A percentile compares a stretch with the other conserved stretches of the same genome.
phyloP scores from a whole-genome alignment of 805 yeast species.

The Ogataea saltuana region DNA sequence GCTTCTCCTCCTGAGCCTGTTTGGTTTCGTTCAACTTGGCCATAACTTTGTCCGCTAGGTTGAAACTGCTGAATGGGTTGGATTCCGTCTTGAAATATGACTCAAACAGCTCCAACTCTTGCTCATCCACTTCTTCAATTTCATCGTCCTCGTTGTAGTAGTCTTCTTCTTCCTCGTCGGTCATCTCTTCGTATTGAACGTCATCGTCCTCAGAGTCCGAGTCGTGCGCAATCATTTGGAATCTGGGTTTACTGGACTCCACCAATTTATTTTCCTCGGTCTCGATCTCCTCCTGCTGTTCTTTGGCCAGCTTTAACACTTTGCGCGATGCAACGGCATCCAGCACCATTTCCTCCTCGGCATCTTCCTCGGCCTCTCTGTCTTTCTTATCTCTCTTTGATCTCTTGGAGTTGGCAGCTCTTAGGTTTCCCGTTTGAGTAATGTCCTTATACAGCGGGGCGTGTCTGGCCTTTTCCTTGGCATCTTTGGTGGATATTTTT shows the following conservation, averaged over 20 bases:
- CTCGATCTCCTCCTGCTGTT: constrained; percentile 89
- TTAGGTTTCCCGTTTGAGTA: constrained; percentile 72
- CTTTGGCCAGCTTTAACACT: constrained; percentile 85
- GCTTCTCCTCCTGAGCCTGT: constrained; percentile 28
- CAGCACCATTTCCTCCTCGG: constrained; percentile 60
- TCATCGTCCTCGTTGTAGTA: constrained; percentile 55
- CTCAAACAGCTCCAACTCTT: constrained; percentile 83
- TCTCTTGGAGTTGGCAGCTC: constrained; percentile 36
- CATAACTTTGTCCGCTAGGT: constrained; percentile 91
- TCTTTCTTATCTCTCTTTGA: constrained; percentile 28
- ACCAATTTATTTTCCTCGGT: constrained; percentile 53
- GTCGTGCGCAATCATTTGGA: constrained; percentile 36
- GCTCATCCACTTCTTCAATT: constrained; percentile 64
- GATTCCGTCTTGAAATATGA: constrained; percentile 54
- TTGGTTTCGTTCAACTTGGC: constrained; percentile 78
- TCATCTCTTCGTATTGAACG: constrained; percentile 32
- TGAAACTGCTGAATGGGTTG: constrained; percentile 48
- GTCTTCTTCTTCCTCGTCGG: constrained; percentile 40
- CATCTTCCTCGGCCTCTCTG: constrained; percentile 43
- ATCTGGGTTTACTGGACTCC: constrained; percentile 31
- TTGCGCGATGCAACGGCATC: constrained; percentile 83
- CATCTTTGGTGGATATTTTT: constrained; percentile 53
- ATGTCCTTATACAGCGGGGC: constrained; percentile 80
- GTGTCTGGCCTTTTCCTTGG: constrained; percentile 65
- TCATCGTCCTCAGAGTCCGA: constrained; percentile 37